Evolutionary conservation across 78 protist species (phyloP).

Genomic region (Creolimax fragrantissima): DNA sequence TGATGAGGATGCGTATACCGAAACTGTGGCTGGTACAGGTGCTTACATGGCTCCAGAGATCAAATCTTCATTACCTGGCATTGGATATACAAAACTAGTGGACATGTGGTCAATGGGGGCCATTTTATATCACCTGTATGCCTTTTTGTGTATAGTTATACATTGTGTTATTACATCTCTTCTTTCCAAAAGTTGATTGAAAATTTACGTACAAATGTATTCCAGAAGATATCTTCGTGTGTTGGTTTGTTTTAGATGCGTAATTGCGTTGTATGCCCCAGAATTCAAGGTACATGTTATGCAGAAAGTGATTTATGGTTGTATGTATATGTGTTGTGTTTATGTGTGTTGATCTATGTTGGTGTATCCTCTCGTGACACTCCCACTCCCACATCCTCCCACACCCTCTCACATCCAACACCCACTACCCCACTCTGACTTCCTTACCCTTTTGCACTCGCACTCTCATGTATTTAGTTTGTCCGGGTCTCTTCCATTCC

Average conservation of each 20-base stretch:
- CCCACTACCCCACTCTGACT: not conserved
- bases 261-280: no score
- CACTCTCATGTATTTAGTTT: not conserved
- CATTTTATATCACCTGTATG: not conserved
- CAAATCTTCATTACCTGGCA: not conserved
- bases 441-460: not conserved
- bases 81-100: not conserved
- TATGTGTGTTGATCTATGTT: no score
- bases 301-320: no score
- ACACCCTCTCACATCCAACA: not conserved
- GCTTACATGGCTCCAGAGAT: not conserved
- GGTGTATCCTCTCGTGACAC: not conserved
- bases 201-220: no score
- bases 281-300: no score
- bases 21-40: not conserved
- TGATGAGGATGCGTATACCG: not conserved
- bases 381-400: not conserved
- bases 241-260: no score
- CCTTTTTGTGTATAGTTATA: no score
- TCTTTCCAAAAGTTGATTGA: no score
- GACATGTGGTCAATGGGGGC: not conserved
- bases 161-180: no score
- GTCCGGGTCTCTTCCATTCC: not conserved
- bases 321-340: no score
- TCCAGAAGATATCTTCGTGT: no score